Base-by-base conservation (phyloP, 805 yeast species). In the Scheffersomyces lignosus region DNA sequence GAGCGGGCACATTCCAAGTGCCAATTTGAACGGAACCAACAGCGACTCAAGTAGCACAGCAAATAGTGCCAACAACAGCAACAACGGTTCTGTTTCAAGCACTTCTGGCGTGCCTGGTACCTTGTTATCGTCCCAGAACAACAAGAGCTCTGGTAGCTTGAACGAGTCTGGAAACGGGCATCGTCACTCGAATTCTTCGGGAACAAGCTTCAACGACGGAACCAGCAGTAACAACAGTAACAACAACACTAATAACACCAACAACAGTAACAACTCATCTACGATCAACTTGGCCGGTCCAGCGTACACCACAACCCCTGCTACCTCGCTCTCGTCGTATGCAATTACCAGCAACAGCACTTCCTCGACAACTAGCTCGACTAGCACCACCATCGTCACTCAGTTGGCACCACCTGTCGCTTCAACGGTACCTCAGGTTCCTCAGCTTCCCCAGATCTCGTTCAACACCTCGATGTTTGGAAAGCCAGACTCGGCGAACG, bases 391-490 rank as follows among this genome's bases (percentile, higher is more conserved):
- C 10, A 31, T 29, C 7, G n/a, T n/a, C n/a, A n/a, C n/a, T n/a
- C n/a, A n/a, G n/a, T 14, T 12, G 15, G 13, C 30, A 16, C 5
- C 34, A 8, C 17, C 27, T 14, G 18, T 30, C 10, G n/a, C 39
- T 18, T 29, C 40, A 10, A 20, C 24, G 7, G 40, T 18, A 31
- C 54, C 56, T 17, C 50, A 44, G 27, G 44, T 46, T 10, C 49
- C 40, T 10, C 49, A 45, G 32, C 51, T 56, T 34, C 65, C 69
- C 5, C 58, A 54, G 34, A 62, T 69, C 18, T 55, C 71, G 9
- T 69, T 69, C 53, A 69, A 69, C 36, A 67, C 73, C 2, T 58
- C 68, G 4, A 68, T 69, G 61, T 69, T 69, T 43, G 56, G 55
- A 34, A 41, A 45, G n/a, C 34, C 44, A 4, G 18, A 18, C 27